phyloP scores from a whole-genome alignment of 495 filamentous ascomycete species.

The Talaromyces borbonicus region DNA sequence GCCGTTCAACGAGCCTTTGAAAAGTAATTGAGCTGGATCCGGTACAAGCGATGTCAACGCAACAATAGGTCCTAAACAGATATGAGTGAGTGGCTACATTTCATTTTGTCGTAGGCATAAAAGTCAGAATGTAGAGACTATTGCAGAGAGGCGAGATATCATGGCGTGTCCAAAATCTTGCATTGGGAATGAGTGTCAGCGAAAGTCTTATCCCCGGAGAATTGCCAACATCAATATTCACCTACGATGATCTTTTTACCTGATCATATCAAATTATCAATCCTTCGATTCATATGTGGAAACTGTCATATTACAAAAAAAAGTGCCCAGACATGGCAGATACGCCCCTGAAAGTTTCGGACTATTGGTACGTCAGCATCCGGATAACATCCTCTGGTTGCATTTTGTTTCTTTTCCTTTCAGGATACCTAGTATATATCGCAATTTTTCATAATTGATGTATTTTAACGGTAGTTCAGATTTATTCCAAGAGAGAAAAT shows the following conservation, averaged over 20 bases:
- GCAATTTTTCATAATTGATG: too few relatives aligned
- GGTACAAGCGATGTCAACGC: slow-evolving; percentile 42
- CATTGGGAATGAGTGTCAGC: background rate
- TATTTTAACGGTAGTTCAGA: too few relatives aligned
- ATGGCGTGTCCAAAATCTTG: background rate
- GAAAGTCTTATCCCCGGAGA: slow-evolving; percentile 3
- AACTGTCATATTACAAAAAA: too few relatives aligned
- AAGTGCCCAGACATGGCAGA: too few relatives aligned
- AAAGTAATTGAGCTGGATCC: slow-evolving; percentile 57
- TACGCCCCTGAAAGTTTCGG: too few relatives aligned
- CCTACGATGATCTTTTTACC: background rate
- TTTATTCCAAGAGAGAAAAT: too few relatives aligned
- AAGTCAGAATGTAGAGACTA: background rate
- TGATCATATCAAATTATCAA: background rate
- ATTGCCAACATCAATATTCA: background rate
- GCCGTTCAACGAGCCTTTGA: slow-evolving; percentile 60
- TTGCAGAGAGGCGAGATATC: background rate
- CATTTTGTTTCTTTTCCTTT: too few relatives aligned
- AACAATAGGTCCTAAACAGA: slow-evolving; percentile 37
- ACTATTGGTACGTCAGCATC: too few relatives aligned
- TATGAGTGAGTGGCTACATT: background rate
- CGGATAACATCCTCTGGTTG: too few relatives aligned
- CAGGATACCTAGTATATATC: too few relatives aligned
- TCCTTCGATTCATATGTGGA: background rate
- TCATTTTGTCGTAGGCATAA: background rate